Conservation (phyloP, 805 yeast species). For the Ascoidea rubescens region DNA sequence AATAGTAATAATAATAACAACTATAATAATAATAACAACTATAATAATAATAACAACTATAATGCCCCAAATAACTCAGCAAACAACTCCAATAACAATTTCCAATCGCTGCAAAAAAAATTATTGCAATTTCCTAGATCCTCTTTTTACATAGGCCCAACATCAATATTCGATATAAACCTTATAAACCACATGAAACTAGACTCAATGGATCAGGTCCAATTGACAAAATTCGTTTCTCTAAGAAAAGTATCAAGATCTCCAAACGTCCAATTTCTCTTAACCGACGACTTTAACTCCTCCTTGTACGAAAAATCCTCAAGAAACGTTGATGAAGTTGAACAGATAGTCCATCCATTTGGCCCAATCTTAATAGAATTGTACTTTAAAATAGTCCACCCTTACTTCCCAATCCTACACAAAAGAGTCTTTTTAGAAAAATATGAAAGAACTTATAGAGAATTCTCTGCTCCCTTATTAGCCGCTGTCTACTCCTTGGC, state of each 20-base stretch:
- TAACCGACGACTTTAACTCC: conserved; percentile 70
- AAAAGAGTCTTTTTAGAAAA: conserved; percentile 86
- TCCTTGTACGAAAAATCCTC: conserved; percentile 56
- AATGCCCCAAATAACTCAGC: conserved; percentile 32
- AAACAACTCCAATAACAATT: conserved; percentile 56
- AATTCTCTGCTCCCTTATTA: conserved; percentile 77
- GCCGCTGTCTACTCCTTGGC: conserved; percentile 88
- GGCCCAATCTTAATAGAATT: conserved; percentile 71
- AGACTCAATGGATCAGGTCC: conserved; percentile 71
- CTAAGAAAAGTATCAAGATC: conserved; percentile 57
- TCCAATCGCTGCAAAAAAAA: conserved; percentile 13
- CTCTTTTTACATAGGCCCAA: conserved; percentile 78
- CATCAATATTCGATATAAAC: conserved; percentile 67
- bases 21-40: conserved; percentile 1
- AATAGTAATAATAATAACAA: background rate
- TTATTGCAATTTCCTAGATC: conserved; percentile 84
- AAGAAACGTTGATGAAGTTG: conserved; percentile 71
- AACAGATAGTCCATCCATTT: conserved; percentile 79
- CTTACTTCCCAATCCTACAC: conserved; percentile 82
- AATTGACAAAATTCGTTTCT: conserved; percentile 48
- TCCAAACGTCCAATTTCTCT: conserved; percentile 56
- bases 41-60: conserved; percentile 7
- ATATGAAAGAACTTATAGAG: conserved; percentile 81
- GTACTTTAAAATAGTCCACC: conserved; percentile 78
- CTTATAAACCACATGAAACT: conserved; percentile 50